Conservation (phyloP, 176 grass and related monocot species). For the Aegilops tauschii region DNA sequence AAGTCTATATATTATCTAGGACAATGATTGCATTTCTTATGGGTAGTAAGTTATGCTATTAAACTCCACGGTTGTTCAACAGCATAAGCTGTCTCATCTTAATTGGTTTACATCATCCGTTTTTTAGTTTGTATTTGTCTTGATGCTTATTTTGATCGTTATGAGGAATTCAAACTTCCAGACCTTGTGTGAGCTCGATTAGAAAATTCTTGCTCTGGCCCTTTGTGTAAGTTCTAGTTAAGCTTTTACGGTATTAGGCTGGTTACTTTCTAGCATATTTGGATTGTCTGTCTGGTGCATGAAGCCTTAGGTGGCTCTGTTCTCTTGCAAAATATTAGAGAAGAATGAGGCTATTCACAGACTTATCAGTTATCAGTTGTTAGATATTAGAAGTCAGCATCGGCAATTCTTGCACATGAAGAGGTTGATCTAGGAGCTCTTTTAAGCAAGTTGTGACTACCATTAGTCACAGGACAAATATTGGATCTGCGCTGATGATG, state of each 20-base stretch:
- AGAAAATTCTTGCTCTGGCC: neutral
- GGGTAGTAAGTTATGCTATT: neutral
- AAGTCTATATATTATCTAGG: conserved; percentile 9
- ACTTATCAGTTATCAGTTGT: neutral
- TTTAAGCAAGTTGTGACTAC: neutral
- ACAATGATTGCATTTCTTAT: conserved; percentile 1
- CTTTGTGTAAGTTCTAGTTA: neutral
- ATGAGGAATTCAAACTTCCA: neutral
- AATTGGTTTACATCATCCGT: neutral
- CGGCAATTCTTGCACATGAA: neutral
- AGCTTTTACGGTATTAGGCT: neutral
- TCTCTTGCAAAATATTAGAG: neutral
- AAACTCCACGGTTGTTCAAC: neutral
- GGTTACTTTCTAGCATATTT: conserved; percentile 3
- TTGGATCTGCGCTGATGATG: neutral
- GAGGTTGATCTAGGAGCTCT: neutral
- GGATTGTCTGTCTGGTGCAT: neutral
- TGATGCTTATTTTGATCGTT: neutral
- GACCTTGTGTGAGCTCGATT: neutral
- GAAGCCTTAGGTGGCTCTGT: neutral
- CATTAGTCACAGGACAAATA: neutral
- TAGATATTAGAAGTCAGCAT: neutral
- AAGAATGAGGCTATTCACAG: neutral
- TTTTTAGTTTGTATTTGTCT: neutral
- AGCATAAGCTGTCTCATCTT: neutral